phyloP scores from a whole-genome alignment of 495 filamentous ascomycete species.

The Thermochaetoides thermophila region DNA sequence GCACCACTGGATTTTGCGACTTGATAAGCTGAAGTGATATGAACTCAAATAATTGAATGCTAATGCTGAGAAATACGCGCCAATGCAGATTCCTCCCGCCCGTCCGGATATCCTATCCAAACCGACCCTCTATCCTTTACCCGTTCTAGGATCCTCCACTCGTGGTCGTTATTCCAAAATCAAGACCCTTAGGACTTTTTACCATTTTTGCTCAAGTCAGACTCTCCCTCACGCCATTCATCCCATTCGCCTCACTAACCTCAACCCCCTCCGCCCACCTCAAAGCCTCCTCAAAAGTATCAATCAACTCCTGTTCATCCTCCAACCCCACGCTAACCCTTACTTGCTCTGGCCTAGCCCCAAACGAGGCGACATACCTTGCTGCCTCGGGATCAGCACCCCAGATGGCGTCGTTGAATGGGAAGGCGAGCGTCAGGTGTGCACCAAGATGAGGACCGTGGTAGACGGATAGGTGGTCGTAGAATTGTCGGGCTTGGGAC shows the following conservation, averaged over 20 bases:
- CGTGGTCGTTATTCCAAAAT: not conserved
- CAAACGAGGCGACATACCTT: conserved; percentile 16
- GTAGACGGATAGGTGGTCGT: conserved; percentile 26
- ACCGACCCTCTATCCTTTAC: too few relatives aligned
- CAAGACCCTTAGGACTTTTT: too few relatives aligned
- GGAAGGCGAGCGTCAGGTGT: conserved; percentile 27
- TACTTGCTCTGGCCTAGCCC: conserved; percentile 18
- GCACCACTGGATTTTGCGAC: too few relatives aligned
- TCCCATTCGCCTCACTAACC: not conserved
- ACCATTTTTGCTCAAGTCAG: too few relatives aligned
- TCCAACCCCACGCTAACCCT: conserved; percentile 30
- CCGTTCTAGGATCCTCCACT: too few relatives aligned
- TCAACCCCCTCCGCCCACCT: conserved; percentile 1
- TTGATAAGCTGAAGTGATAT: too few relatives aligned
- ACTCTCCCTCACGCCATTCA: not conserved
- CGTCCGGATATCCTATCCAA: too few relatives aligned
- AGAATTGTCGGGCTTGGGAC: conserved; percentile 20
- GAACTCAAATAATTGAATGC: too few relatives aligned
- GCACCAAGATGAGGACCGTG: conserved; percentile 34
- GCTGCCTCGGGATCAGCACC: conserved; percentile 10
- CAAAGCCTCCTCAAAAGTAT: conserved; percentile 20
- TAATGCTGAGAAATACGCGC: too few relatives aligned
- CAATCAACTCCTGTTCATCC: conserved; percentile 19
- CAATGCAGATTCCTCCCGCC: too few relatives aligned
- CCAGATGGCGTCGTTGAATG: conserved; percentile 27